Base-by-base conservation (phyloP, 129 eudicot genomes). In the Gnaphalium uliginosum region DNA sequence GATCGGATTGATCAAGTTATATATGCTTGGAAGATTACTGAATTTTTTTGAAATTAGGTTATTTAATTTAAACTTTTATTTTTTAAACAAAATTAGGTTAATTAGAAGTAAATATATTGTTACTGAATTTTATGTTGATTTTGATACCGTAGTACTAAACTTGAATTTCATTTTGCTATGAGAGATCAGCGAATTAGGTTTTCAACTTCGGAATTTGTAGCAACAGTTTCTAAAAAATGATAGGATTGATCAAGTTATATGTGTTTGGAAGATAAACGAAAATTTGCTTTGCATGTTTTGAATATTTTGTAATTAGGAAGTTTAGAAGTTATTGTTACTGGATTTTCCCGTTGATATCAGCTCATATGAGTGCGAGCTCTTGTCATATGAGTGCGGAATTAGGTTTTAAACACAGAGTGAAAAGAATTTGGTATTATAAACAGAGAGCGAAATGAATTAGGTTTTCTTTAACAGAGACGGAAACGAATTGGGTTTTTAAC, bases 341-440 rank as follows among this genome's bases (percentile, higher is more conserved):
- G 46, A 39, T 68, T 68, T 15, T 25, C 4, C 35, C 2, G 11
- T 65, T 51, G 66, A 76, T 19, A 53, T 76, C n/a, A n/a, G n/a
- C n/a, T n/a, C n/a, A n/a, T n/a, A 4, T 29, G 1, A 29, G 4
- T 29, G 32, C 32, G n/a, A 25, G 37, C 0, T 33, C 33, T 57
- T 33, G 58, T 29, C 50, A 46, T 65, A 19, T 4, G 24, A 32
- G n/a, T 67, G 41, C 9, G 7, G 15, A 41, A 10, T 10, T 39
- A 39, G 48, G 1, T 39, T 39, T 39, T 39, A 39, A 39, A 35
- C 41, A 35, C 5, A 54, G 48, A 29, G 32, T 2, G 32, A 29
- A 29, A 29, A 27, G 56, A 76, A 56, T 67, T 57, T 68, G 81
- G 74, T 37, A 9, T 19, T 9, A 10, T 56, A 25, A 22, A 41